Percentiles rank a stretch among this genome's conserved stretches.
phyloP scores from a whole-genome alignment of 805 yeast genomes.

The Kazachstania africana region DNA sequence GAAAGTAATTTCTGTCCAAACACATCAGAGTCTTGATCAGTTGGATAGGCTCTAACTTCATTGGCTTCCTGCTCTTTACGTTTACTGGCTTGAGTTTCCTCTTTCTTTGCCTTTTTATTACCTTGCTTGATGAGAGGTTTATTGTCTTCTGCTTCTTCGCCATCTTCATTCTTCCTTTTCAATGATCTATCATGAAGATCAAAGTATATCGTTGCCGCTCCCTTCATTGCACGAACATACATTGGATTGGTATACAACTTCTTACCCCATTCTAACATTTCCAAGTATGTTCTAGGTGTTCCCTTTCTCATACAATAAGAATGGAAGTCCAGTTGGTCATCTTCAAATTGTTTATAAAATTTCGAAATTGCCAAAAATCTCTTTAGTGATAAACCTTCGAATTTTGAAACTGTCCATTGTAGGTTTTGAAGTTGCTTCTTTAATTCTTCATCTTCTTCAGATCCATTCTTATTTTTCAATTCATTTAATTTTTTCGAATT shows the following conservation, averaged over 20 bases:
- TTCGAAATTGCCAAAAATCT: conserved; percentile 57
- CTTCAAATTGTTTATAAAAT: conserved; percentile 56
- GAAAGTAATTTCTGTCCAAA: conserved; percentile 38
- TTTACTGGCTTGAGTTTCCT: conserved; percentile 36
- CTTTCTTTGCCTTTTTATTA: conserved; percentile 46
- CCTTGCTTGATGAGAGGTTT: conserved; percentile 7
- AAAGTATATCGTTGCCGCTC: conserved; percentile 48
- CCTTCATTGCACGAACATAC: conserved; percentile 56
- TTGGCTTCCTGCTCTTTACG: conserved; percentile 43
- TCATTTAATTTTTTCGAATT: conserved; percentile 14
- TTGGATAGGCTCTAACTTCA: conserved; percentile 28
- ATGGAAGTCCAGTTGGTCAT: conserved; percentile 92
- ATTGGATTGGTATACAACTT: conserved; percentile 55
- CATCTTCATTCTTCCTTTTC: conserved; percentile 6
- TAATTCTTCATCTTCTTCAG: conserved; percentile 12
- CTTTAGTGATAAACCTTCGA: conserved; percentile 66
- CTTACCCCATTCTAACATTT: conserved; percentile 77
- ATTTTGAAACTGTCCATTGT: conserved; percentile 34
- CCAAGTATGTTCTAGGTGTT: conserved; percentile 72
- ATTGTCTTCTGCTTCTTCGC: conserved; percentile 5
- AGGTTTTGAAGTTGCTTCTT: conserved; percentile 14
- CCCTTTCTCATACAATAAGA: conserved; percentile 85
- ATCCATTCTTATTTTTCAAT: conserved; percentile 3
- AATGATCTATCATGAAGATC: conserved; percentile 20
- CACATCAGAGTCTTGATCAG: conserved; percentile 51